These are phyloP conservation scores for Kurtzmaniella quercitrusa DNA, from an alignment of 1,139 yeast species.

Conservation along the genomic window DNA sequence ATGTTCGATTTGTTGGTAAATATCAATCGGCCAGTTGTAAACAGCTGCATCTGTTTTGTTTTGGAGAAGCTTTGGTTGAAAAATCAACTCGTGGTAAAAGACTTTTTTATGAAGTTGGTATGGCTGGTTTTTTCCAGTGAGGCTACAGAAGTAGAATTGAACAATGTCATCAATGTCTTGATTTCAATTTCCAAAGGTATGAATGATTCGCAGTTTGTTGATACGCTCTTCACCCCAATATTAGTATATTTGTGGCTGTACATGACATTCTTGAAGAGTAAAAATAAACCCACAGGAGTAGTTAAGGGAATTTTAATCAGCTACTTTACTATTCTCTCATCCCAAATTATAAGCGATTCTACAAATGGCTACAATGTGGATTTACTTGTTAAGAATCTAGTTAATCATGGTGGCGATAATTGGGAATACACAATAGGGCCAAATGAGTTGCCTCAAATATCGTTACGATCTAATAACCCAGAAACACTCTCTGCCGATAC, in stretches of 20 bases:
- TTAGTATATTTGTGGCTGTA: constrained; percentile 59
- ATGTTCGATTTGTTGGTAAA: constrained; percentile 51
- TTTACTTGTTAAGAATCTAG: constrained; percentile 38
- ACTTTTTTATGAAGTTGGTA: constrained; percentile 52
- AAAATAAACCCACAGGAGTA: constrained; percentile 38
- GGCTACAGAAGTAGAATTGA: constrained; percentile 43
- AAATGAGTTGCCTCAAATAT: constrained; percentile 53
- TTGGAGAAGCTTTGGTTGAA: constrained; percentile 50
- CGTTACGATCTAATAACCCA: constrained; percentile 11
- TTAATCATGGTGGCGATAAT: constrained; percentile 36
- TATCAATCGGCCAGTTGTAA: constrained; percentile 58
- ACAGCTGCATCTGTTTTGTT: constrained; percentile 55
- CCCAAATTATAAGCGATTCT: constrained; percentile 13
- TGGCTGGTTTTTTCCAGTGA: constrained; percentile 34
- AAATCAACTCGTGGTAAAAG: constrained; percentile 50
- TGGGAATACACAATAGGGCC: constrained; percentile 56
- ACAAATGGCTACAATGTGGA: constrained; percentile 25
- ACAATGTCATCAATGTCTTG: constrained; percentile 62
- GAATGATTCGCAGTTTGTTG: constrained; percentile 37
- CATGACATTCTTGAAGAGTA: constrained; percentile 43
- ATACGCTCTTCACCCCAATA: constrained; percentile 41
- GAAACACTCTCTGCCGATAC: constrained; percentile 9
- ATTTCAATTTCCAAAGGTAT: constrained; percentile 57
- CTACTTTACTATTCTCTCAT: constrained; percentile 37
- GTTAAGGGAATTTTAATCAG: constrained; percentile 45